Evolutionary conservation across 2,329 filamentous ascomycete species (phyloP).

Genomic region (Ceratocystis ficicola): DNA sequence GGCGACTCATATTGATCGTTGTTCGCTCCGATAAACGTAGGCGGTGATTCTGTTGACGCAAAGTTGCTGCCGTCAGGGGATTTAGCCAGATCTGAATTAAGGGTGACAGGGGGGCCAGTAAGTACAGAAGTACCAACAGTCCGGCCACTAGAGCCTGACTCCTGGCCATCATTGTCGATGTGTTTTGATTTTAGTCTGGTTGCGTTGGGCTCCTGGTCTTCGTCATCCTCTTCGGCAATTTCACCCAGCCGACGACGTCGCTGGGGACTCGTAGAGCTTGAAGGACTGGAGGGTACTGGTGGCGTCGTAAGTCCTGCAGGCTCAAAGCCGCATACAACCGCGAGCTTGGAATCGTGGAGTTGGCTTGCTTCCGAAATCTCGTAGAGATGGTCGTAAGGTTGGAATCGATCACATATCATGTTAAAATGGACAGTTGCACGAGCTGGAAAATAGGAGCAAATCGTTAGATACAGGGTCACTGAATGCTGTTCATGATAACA

Average conservation of each 20-base stretch:
- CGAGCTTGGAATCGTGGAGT: slow-evolving; percentile 76
- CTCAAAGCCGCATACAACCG: slow-evolving; percentile 78
- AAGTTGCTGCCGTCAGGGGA: slow-evolving; percentile 41
- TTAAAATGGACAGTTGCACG: slow-evolving; percentile 66
- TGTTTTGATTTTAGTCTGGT: slow-evolving; percentile 47
- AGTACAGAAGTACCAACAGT: slow-evolving; percentile 18
- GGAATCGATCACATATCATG: slow-evolving; percentile 57
- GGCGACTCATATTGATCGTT: slow-evolving; percentile 35
- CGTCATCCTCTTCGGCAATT: slow-evolving; percentile 87
- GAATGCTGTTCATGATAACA: neutral
- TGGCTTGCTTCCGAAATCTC: slow-evolving; percentile 63
- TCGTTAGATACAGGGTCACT: neutral
- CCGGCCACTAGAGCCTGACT: slow-evolving; percentile 18
- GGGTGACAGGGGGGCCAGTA: slow-evolving; percentile 33
- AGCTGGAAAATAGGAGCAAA: slow-evolving; percentile 40
- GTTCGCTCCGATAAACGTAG: slow-evolving; percentile 39
- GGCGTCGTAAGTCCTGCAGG: slow-evolving; percentile 47
- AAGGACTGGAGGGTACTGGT: slow-evolving; percentile 46
- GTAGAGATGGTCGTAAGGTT: slow-evolving; percentile 77
- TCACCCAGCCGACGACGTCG: slow-evolving; percentile 69
- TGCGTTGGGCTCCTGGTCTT: slow-evolving; percentile 43
- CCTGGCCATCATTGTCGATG: slow-evolving; percentile 28
- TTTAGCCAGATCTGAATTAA: slow-evolving; percentile 42
- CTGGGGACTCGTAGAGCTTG: slow-evolving; percentile 75
- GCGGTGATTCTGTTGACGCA: slow-evolving; percentile 38